Conservation (phyloP, 2,329 filamentous ascomycete species). For the Penicillium polonicum region DNA sequence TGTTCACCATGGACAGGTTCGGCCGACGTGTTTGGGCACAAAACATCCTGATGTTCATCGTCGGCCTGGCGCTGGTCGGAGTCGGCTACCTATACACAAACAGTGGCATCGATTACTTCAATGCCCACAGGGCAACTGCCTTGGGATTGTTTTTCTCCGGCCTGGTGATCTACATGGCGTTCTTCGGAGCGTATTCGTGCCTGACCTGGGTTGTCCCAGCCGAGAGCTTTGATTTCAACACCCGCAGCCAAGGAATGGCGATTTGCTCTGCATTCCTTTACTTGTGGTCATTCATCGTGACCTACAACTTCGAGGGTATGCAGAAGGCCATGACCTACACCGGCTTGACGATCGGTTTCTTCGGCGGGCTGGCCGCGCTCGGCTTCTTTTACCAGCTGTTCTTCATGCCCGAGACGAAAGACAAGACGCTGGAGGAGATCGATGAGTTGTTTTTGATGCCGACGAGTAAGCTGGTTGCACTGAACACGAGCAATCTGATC, state of each 20-base stretch:
- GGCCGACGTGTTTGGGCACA: not conserved
- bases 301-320: conserved; percentile 70
- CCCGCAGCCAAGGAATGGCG: conserved; percentile 66
- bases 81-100: not conserved
- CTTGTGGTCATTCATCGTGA: conserved; percentile 65
- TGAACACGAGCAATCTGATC: not conserved
- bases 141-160: not conserved
- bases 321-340: conserved; percentile 60
- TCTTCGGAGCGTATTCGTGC: not conserved
- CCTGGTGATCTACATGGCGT: not conserved
- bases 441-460: conserved; percentile 8
- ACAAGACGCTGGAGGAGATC: conserved; percentile 37
- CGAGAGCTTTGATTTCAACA: conserved; percentile 1
- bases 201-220: conserved; percentile 32
- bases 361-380: conserved; percentile 65
- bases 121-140: not conserved
- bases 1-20: not conserved
- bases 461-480: not conserved
- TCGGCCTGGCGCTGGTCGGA: not conserved
- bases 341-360: conserved; percentile 64
- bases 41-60: not conserved
- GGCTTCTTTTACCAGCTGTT: conserved; percentile 67
- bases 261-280: conserved; percentile 63
- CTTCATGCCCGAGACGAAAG: conserved; percentile 70
- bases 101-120: not conserved